Conservation (phyloP, 2,329 filamentous ascomycete species). For the Orbilia javanica region DNA sequence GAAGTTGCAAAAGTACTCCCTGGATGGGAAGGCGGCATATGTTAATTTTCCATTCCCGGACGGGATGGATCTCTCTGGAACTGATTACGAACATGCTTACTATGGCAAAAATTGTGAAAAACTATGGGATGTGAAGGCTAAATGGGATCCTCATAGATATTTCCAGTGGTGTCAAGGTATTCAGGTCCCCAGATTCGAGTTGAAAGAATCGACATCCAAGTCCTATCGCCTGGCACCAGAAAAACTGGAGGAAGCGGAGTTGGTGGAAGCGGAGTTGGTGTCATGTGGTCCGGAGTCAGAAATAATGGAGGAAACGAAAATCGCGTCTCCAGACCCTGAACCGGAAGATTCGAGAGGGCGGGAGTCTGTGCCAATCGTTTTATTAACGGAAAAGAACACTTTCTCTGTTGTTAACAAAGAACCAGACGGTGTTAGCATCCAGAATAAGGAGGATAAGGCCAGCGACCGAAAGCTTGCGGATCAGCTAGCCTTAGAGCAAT, state of each 20-base stretch:
- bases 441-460: background rate
- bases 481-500: background rate
- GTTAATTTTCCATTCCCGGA: slow-evolving; percentile 63
- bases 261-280: no score
- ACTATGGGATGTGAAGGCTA: slow-evolving; percentile 62
- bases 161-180: slow-evolving; percentile 63
- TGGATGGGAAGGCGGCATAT: slow-evolving; percentile 61
- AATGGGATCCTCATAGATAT: slow-evolving; percentile 62
- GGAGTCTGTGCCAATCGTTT: no score
- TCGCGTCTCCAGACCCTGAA: no score
- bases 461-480: background rate
- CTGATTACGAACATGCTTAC: slow-evolving; percentile 62
- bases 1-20: slow-evolving; percentile 59
- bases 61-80: background rate
- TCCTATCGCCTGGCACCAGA: background rate
- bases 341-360: no score
- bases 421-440: background rate
- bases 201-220: background rate
- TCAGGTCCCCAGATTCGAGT: slow-evolving; percentile 28
- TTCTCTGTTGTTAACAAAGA: background rate
- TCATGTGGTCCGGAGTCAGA: no score
- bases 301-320: no score
- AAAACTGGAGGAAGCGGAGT: no score
- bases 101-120: slow-evolving; percentile 62
- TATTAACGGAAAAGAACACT: no score